phyloP scores from a whole-genome alignment of 2,329 filamentous ascomycete species.

The Aspergillus clavatus region DNA sequence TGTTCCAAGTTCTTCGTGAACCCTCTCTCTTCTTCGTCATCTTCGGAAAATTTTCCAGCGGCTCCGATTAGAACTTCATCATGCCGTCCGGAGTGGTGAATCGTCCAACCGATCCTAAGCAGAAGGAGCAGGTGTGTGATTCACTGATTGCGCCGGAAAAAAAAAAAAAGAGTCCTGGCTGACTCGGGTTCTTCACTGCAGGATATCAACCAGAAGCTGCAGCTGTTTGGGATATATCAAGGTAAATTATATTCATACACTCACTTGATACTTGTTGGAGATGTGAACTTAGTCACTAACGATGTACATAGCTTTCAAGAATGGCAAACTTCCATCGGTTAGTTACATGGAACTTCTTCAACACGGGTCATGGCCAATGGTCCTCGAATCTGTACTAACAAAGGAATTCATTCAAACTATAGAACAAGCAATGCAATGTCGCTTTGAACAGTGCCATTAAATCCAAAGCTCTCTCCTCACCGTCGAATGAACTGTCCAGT shows the following conservation, averaged over 20 bases:
- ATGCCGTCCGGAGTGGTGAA: constrained; percentile 53
- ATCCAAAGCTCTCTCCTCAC: constrained; percentile 64
- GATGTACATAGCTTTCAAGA: constrained; percentile 62
- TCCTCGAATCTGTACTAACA: constrained; percentile 7
- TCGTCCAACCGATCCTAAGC: constrained; percentile 65
- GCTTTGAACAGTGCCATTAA: constrained; percentile 82
- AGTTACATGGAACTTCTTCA: constrained; percentile 48
- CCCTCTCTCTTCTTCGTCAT: not conserved
- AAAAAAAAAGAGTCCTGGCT: not conserved
- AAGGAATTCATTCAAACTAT: constrained; percentile 3
- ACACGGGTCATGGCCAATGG: not conserved
- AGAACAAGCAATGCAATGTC: constrained; percentile 95
- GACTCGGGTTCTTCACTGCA: constrained; percentile 12
- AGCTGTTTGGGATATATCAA: constrained; percentile 83
- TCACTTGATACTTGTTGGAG: not conserved
- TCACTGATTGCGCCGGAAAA: not conserved
- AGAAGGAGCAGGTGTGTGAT: constrained; percentile 63
- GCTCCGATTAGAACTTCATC: constrained; percentile 11
- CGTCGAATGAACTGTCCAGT: constrained; percentile 69
- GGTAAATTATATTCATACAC: constrained; percentile 36
- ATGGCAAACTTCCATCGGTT: constrained; percentile 87
- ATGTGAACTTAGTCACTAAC: constrained; percentile 11
- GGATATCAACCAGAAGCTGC: constrained; percentile 88
- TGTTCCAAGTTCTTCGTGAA: not conserved
- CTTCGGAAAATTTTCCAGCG: not conserved